Evolutionary conservation across 805 yeast species (phyloP).

Genomic region (Blastobotrys mokoenaii): DNA sequence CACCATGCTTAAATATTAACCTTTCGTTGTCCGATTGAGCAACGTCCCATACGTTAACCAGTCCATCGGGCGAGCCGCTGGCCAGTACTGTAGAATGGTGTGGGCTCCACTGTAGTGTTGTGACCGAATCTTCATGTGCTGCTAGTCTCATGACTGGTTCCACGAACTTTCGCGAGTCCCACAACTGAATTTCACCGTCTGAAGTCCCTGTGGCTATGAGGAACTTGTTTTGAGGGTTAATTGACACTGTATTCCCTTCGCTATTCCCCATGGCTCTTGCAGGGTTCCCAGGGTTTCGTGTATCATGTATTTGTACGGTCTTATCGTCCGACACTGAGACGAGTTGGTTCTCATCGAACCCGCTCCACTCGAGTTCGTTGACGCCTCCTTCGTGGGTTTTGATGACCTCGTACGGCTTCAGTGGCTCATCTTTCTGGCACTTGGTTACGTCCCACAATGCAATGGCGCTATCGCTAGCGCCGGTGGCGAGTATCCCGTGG

Average conservation of each 20-base stretch:
- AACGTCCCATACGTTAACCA: conserved; percentile 26
- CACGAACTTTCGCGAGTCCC: conserved; percentile 53
- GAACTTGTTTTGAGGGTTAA: conserved; percentile 49
- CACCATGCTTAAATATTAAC: conserved; percentile 58
- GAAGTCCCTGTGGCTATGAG: conserved; percentile 63
- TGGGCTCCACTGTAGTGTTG: conserved; percentile 70
- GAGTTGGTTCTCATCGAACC: conserved; percentile 51
- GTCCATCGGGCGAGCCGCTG: conserved; percentile 57
- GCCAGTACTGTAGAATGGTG: conserved; percentile 46
- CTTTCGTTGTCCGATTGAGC: neutral
- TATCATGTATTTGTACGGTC: conserved; percentile 43
- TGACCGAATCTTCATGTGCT: conserved; percentile 47
- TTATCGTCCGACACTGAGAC: conserved; percentile 63
- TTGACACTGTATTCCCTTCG: conserved; percentile 41
- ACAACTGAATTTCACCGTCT: conserved; percentile 44
- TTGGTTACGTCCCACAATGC: conserved; percentile 59
- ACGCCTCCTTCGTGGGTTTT: conserved; percentile 41
- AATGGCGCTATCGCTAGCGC: conserved; percentile 55
- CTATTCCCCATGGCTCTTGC: conserved; percentile 5
- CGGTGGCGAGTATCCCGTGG: conserved; percentile 51
- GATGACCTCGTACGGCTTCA: conserved; percentile 20
- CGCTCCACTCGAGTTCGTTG: conserved; percentile 67
- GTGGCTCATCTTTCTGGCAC: conserved; percentile 24
- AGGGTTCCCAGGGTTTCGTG: conserved; percentile 29
- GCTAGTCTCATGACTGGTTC: conserved; percentile 19